These are phyloP conservation scores for Trichophyton equinum DNA, from an alignment of 2,329 filamentous ascomycete species.

Conservation along the genomic window DNA sequence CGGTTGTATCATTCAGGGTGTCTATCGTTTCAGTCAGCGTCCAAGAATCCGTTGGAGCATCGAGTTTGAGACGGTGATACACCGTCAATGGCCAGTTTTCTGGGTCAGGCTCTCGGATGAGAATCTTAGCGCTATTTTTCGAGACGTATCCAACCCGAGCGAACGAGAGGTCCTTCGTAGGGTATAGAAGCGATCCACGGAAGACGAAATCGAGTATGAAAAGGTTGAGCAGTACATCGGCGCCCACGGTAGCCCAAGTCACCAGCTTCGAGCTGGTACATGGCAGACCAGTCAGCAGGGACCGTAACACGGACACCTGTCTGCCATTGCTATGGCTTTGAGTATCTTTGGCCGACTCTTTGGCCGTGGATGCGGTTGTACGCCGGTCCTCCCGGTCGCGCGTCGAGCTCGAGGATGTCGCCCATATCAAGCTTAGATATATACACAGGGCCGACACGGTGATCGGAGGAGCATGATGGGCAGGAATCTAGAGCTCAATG, in stretches of 20 bases:
- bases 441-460: conserved; percentile 32
- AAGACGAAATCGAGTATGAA: conserved; percentile 69
- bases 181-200: conserved; percentile 56
- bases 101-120: conserved; percentile 73
- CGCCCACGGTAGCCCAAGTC: conserved; percentile 54
- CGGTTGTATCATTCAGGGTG: conserved; percentile 60
- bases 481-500: conserved; percentile 24
- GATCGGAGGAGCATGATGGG: conserved; percentile 25
- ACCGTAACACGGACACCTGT: conserved; percentile 20
- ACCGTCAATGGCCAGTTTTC: conserved; percentile 62
- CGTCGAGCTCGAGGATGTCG: conserved; percentile 1
- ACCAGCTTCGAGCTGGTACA: conserved; percentile 54
- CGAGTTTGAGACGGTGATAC: conserved; percentile 33
- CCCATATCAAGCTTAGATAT: conserved; percentile 32
- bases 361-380: not conserved
- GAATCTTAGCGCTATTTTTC: conserved; percentile 60
- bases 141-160: conserved; percentile 81
- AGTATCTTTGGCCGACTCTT: not conserved
- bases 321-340: not conserved
- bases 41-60: conserved; percentile 39
- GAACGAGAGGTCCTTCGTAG: conserved; percentile 66
- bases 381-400: not conserved
- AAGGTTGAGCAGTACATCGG: conserved; percentile 58
- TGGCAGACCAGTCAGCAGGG: conserved; percentile 64
- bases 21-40: conserved; percentile 51